phyloP scores from a whole-genome alignment of 768 basidiomycete species.

The Mycena sanguinolenta region DNA sequence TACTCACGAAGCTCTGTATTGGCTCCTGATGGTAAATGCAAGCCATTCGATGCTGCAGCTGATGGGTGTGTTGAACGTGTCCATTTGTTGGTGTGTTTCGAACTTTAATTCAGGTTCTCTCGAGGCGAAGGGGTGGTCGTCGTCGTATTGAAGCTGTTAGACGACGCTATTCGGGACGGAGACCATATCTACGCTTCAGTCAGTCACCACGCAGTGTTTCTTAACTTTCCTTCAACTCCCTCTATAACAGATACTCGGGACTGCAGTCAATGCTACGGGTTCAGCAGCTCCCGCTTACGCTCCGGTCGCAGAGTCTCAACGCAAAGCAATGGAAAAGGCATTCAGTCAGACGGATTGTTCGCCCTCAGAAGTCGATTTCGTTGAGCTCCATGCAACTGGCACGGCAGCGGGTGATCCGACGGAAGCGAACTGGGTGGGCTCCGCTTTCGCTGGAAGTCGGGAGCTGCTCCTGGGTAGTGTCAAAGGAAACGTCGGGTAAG shows the following conservation, averaged over 20 bases:
- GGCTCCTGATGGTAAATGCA: background rate
- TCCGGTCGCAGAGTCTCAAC: background rate
- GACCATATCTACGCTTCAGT: background rate
- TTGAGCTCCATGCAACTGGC: background rate
- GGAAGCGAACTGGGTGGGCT: background rate
- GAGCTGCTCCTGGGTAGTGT: constrained; percentile 46
- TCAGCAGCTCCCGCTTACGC: background rate
- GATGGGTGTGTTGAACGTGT: background rate
- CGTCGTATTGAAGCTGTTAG: background rate
- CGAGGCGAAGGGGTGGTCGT: background rate
- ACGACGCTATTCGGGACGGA: background rate
- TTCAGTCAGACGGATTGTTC: background rate
- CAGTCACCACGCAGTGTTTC: background rate
- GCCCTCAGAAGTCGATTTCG: constrained; percentile 9
- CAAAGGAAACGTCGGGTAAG: constrained; percentile 27
- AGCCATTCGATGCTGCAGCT: background rate
- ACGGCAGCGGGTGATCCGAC: background rate
- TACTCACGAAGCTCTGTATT: background rate
- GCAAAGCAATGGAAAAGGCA: background rate
- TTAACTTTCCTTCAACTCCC: background rate
- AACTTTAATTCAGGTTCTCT: background rate
- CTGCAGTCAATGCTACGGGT: background rate
- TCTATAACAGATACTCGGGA: background rate
- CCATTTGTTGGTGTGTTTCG: too few species aligned
- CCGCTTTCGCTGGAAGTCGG: background rate